Evolutionary conservation across 2,329 filamentous ascomycete species (phyloP), one percentile per base, ranked within the genome.

Genomic region (Penicillium sp.): DNA sequence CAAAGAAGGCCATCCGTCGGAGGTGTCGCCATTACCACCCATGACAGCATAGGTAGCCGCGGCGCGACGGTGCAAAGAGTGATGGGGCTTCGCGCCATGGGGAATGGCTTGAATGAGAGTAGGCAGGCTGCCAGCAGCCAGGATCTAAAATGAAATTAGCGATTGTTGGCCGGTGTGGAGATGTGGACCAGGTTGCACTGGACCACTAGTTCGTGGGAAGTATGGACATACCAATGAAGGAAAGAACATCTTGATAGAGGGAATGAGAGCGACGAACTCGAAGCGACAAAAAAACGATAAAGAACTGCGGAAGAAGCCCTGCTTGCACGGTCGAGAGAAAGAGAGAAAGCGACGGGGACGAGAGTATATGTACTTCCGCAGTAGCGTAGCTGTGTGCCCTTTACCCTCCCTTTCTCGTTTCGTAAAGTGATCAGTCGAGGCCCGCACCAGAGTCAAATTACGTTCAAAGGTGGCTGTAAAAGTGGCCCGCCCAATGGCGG

Each of bases 91-190:
- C 42, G 41, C 38, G 30, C 52, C 57, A 55, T 51, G 52, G 45
- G 53, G 61, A 57, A 54, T 53, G 34, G 56, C 55, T 51, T 35
- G 42, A 62, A 57, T 55, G 58, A 66, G 54, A 53, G 62, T 60
- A 61, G 64, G 50, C 51, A 68, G 64, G 61, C 66, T 68, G 66
- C 66, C 66, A 62, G 66, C 66, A 68, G 66, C 66, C 61, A 67
- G 44, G 50, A 67, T 53, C 62, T 64, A 36, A 16, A 9, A 16
- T 13, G 8, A 34, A 11, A 41, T 57, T 40, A 57, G 54, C 40
- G 1, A 50, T 29, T 40, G 34, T 50, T 53, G 38, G 32, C 13
- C 23, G 32, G 6, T 10, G 51, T 44, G 40, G 51, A 34, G 32
- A 30, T 44, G 39, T 50, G 39, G 46, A 38, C 39, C 40, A 44